These are phyloP conservation scores for Ananas comosus DNA, from an alignment of 176 grass and related monocot species.

Conservation along the genomic window DNA sequence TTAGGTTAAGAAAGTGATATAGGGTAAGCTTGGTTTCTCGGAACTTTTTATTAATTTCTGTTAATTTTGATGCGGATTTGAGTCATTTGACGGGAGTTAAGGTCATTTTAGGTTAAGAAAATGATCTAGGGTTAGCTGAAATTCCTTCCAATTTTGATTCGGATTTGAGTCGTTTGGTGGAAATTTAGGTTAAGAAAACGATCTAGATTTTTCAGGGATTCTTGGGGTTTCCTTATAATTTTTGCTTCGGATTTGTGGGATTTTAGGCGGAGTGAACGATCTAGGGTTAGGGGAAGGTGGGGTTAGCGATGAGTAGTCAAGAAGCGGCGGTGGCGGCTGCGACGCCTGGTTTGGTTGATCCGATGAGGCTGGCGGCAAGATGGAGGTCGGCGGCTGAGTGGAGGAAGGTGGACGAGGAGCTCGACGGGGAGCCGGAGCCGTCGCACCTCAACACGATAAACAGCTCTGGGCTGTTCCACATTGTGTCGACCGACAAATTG, in stretches of 20 bases:
- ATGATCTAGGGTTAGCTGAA: too few species aligned
- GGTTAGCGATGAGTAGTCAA: constrained; percentile 42
- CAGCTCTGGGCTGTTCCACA: constrained; percentile 82
- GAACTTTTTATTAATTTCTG: too few species aligned
- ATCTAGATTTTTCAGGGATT: too few species aligned
- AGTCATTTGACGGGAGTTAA: too few species aligned
- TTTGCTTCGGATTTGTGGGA: neutral
- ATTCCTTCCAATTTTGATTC: too few species aligned
- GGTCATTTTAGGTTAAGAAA: too few species aligned
- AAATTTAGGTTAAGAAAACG: too few species aligned
- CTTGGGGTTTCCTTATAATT: neutral
- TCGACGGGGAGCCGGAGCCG: constrained; percentile 62
- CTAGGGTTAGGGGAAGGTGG: constrained; percentile 6
- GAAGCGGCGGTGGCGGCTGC: constrained; percentile 7
- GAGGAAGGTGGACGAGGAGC: constrained; percentile 31
- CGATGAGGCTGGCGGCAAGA: constrained; percentile 53
- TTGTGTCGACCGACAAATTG: constrained; percentile 81
- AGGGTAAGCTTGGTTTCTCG: neutral
- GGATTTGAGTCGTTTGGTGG: too few species aligned
- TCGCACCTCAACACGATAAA: constrained; percentile 90
- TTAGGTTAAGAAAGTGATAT: neutral
- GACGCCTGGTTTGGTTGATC: constrained; percentile 25
- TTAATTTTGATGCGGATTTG: too few species aligned
- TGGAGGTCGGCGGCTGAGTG: constrained; percentile 64
- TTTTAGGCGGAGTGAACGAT: neutral